A percentile compares a stretch with the other conserved stretches of the same genome.
phyloP scores from a whole-genome alignment of 441 rosid genomes.

The Aleurites moluccanus region DNA sequence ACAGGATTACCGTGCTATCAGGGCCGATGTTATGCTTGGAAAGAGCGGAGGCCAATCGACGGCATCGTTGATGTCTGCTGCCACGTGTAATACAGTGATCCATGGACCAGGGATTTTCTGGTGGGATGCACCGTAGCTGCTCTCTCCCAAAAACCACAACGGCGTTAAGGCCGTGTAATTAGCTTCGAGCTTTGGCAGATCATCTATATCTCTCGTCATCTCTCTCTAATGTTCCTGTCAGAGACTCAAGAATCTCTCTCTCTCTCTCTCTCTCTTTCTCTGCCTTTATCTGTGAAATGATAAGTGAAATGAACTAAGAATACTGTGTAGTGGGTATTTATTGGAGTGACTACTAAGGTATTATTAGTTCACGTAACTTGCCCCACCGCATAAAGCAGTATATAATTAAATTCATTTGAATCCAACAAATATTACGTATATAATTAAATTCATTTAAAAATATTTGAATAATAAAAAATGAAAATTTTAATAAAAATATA shows the following conservation, averaged over 20 bases:
- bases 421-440: too few relatives aligned
- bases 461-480: too few relatives aligned
- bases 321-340: not conserved
- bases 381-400: too few relatives aligned
- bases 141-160: slow-evolving; percentile 78
- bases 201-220: slow-evolving; percentile 66
- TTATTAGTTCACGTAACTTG: too few relatives aligned
- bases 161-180: slow-evolving; percentile 83
- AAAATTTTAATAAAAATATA: too few relatives aligned
- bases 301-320: not conserved
- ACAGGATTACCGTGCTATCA: slow-evolving; percentile 53
- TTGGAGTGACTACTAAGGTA: not conserved
- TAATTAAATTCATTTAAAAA: too few relatives aligned
- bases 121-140: slow-evolving; percentile 76
- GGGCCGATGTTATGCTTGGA: slow-evolving; percentile 50
- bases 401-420: too few relatives aligned
- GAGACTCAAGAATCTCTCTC: not conserved
- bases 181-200: slow-evolving; percentile 71
- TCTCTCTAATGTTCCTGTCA: slow-evolving; percentile 10
- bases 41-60: slow-evolving; percentile 81
- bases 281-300: not conserved
- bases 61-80: slow-evolving; percentile 75
- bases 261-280: not conserved
- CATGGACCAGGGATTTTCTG: slow-evolving; percentile 60
- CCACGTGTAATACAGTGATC: slow-evolving; percentile 66